These are phyloP conservation scores for Zasmidium citrigriseum DNA, from an alignment of 2,329 filamentous ascomycete species.

Conservation along the genomic window DNA sequence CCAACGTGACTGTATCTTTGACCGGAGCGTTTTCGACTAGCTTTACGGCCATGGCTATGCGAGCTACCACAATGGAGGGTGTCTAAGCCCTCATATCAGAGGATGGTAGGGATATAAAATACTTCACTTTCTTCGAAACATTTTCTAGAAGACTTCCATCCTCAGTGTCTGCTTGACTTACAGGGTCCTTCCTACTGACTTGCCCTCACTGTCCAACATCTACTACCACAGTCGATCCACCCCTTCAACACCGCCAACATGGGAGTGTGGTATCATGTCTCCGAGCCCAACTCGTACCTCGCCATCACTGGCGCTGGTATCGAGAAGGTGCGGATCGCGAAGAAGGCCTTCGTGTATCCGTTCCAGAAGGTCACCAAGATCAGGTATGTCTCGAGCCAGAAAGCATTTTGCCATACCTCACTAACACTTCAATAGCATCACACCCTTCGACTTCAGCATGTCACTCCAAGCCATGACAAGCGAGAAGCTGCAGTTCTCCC, in stretches of 20 bases:
- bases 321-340: constrained; percentile 72
- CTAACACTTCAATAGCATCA: constrained; percentile 23
- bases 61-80: not conserved
- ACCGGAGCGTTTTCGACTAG: not conserved
- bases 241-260: not conserved
- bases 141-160: not conserved
- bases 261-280: constrained; percentile 54
- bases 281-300: constrained; percentile 79
- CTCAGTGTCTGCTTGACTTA: not conserved
- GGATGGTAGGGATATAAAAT: not conserved
- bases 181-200: not conserved
- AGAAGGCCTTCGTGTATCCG: constrained; percentile 72
- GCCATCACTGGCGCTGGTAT: constrained; percentile 71
- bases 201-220: not conserved
- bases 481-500: constrained; percentile 80
- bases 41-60: not conserved
- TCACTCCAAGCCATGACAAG: constrained; percentile 84
- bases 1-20: not conserved
- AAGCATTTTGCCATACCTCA: not conserved
- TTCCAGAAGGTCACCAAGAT: constrained; percentile 59
- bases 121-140: not conserved
- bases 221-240: not conserved
- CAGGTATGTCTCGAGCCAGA: constrained; percentile 3
- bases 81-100: not conserved
- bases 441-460: constrained; percentile 78